Evolutionary conservation across 2,329 filamentous ascomycete species (phyloP), one percentile per base, ranked within the genome.

Genomic region (Spiromastix sp.): DNA sequence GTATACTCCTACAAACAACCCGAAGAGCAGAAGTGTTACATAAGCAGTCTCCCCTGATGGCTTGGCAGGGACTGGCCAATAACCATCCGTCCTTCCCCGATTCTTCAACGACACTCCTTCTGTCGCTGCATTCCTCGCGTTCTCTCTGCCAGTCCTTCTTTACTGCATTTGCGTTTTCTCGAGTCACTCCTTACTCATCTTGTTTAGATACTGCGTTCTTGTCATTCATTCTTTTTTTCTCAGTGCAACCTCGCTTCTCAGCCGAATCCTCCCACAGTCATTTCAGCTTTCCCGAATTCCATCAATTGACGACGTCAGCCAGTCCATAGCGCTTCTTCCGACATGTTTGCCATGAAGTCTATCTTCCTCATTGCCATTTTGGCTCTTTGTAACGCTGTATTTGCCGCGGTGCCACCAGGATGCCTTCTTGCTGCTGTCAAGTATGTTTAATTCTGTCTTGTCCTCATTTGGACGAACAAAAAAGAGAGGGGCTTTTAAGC

Each of bases 341-440:
- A 43, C 35, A 70, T 71, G 64, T 52, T 67, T 42, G 56, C 63
- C 52, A 43, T 54, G 36, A 66, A 65, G 50, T 56, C 60, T 25
- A 51, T 59, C 42, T 40, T 66, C 37, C 37, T 62, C 38, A 42
- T 68, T 37, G 59, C 64, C 39, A 46, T 70, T 38, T 52, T 70
- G 47, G 61, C 64, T 24, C 50, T 67, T 38, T 55, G 57, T 48
- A 59, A 61, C 43, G 51, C 63, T 37, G 51, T 63, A 39, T 57
- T 57, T 39, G 55, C 59, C 38, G 56, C 60, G n/a, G 47, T 58
- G 34, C 62, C 68, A 30, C 67, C 68, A 18, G 65, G 64, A 36
- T 73, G 70, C 51, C 55, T 73, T 30, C 55, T 72, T 29, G 57
- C 55, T 27, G 67, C 64, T 24, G 58, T 72, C 44, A 68, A 68